Evolutionary conservation across 31 red algal species (phyloP).

Genomic region (Asparagopsis taxiformis): DNA sequence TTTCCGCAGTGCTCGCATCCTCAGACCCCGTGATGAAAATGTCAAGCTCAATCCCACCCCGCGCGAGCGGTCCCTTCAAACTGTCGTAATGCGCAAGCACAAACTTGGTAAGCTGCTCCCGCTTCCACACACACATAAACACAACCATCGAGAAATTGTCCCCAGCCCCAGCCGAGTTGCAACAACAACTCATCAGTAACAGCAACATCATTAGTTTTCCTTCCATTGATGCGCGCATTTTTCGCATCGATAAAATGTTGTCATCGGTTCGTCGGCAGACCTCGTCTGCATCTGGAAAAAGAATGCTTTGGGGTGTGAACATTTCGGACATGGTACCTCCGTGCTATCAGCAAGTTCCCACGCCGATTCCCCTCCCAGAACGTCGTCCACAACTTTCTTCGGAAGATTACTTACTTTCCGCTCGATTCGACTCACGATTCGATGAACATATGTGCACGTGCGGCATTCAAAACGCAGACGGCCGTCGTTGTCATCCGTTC

Average conservation of each 20-base stretch:
- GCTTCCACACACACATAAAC: conserved; percentile 71
- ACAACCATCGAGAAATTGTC: conserved; percentile 43
- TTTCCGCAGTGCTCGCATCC: neutral
- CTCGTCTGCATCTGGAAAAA: conserved; percentile 98
- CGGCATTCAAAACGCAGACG: conserved; percentile 54
- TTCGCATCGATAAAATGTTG: conserved; percentile 87
- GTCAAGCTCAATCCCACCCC: conserved; percentile 34
- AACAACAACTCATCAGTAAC: neutral
- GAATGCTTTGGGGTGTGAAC: conserved; percentile 63
- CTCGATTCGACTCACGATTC: conserved; percentile 41
- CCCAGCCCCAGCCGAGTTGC: neutral
- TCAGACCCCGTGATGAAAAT: conserved; percentile 63
- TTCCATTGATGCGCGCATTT: conserved; percentile 91
- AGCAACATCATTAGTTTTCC: conserved; percentile 81
- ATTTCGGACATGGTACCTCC: conserved; percentile 68
- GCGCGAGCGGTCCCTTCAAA: conserved; percentile 3
- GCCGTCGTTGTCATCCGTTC: neutral
- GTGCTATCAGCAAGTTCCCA: conserved; percentile 72
- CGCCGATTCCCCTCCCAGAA: conserved; percentile 58
- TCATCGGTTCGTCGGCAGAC: conserved; percentile 96
- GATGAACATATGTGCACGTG: conserved; percentile 72
- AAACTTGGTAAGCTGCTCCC: conserved; percentile 53
- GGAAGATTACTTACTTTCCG: conserved; percentile 47
- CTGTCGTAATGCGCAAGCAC: conserved; percentile 47
- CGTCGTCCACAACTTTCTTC: conserved; percentile 71